phyloP scores from a whole-genome alignment of 1,284 basidiomycete species.

The Marasmius tenuissimus region DNA sequence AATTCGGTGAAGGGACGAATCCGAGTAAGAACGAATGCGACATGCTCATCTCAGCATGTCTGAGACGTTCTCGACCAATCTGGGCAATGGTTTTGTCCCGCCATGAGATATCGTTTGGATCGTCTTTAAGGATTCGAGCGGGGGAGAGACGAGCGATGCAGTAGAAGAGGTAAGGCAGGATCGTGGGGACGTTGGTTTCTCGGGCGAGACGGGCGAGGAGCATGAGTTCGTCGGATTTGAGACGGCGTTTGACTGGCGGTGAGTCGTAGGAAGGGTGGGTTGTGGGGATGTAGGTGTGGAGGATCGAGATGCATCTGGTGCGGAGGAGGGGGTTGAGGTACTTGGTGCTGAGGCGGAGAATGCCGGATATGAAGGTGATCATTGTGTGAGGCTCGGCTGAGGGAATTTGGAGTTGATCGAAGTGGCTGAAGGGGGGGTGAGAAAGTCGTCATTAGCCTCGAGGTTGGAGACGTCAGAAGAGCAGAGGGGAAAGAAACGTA shows the following conservation, averaged over 20 bases:
- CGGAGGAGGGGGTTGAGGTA: slow-evolving; percentile 41
- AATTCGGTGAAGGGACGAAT: slow-evolving; percentile 30
- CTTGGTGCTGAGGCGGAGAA: slow-evolving; percentile 44
- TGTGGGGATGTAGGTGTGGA: slow-evolving; percentile 34
- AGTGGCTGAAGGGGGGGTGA: slow-evolving; percentile 25
- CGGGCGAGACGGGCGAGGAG: slow-evolving; percentile 36
- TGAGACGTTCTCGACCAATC: slow-evolving; percentile 37
- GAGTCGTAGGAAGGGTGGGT: slow-evolving; percentile 33
- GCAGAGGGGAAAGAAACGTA: slow-evolving; percentile 3
- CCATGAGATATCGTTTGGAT: slow-evolving; percentile 36
- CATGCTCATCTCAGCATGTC: slow-evolving; percentile 37
- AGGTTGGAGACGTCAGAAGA: not conserved
- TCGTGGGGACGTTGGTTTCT: slow-evolving; percentile 30
- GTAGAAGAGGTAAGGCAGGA: slow-evolving; percentile 42
- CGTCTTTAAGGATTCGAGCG: slow-evolving; percentile 32
- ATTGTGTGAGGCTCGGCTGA: slow-evolving; percentile 32
- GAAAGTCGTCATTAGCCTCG: no score
- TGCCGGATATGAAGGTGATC: slow-evolving; percentile 34
- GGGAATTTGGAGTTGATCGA: slow-evolving; percentile 26
- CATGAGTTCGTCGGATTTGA: slow-evolving; percentile 39
- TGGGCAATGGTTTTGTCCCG: slow-evolving; percentile 36
- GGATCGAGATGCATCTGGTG: slow-evolving; percentile 35
- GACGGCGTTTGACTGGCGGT: slow-evolving; percentile 19
- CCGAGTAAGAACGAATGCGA: slow-evolving; percentile 39
- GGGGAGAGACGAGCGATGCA: slow-evolving; percentile 39